Evolutionary conservation across 1,139 yeast genomes (phyloP).

Genomic region (Zygoascus meyerae): DNA sequence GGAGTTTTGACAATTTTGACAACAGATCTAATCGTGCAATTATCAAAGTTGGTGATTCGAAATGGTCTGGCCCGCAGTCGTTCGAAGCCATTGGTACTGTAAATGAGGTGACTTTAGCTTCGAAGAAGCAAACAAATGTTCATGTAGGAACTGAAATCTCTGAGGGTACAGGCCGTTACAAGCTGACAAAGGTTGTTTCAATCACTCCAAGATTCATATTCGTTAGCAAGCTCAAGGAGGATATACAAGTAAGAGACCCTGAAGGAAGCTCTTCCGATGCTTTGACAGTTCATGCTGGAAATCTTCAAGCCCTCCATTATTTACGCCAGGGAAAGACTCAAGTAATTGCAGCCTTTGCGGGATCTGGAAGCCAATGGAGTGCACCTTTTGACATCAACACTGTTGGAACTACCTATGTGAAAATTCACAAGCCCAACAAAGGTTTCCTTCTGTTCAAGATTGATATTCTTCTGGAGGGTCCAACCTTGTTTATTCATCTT

Average conservation of each 20-base stretch:
- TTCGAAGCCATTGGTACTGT: constrained; percentile 89
- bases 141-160: constrained; percentile 68
- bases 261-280: constrained; percentile 32
- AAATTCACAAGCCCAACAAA: constrained; percentile 54
- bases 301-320: constrained; percentile 59
- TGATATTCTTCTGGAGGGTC: constrained; percentile 69
- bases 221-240: constrained; percentile 53
- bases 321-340: constrained; percentile 39
- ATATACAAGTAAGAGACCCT: constrained; percentile 61
- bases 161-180: constrained; percentile 86
- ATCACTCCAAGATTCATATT: constrained; percentile 79
- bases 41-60: constrained; percentile 63
- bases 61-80: constrained; percentile 72
- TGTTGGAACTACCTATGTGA: constrained; percentile 73
- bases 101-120: constrained; percentile 56
- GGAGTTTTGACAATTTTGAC: constrained; percentile 61
- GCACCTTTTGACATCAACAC: constrained; percentile 82
- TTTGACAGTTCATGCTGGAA: constrained; percentile 42
- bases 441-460: constrained; percentile 69
- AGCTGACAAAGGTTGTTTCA: constrained; percentile 68
- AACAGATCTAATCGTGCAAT: constrained; percentile 64
- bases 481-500: constrained; percentile 72
- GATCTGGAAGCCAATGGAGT: constrained; percentile 66
- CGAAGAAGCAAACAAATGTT: constrained; percentile 54
- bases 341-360: constrained; percentile 43